Evolutionary conservation across 768 basidiomycete species (phyloP).

Genomic region (Coprinopsis cinerea): DNA sequence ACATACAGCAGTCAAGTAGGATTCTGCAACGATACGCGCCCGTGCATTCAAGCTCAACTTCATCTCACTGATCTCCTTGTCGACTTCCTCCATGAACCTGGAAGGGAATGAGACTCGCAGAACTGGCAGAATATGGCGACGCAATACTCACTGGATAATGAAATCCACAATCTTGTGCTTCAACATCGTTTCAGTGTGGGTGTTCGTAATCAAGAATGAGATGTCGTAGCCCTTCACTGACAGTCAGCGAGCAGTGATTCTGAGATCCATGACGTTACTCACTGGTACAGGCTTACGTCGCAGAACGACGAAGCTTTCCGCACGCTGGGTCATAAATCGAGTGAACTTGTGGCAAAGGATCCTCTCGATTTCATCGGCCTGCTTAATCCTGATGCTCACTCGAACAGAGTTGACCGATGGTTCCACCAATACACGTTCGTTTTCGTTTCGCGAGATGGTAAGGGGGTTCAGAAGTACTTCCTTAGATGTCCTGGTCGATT

Average conservation of each 20-base stretch:
- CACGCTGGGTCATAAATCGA: conserved; percentile 97
- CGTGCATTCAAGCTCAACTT: conserved; percentile 94
- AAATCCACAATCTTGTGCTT: conserved; percentile 99
- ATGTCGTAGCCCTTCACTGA: conserved; percentile 89
- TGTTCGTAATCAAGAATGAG: conserved; percentile 96
- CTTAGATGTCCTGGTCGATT: conserved; percentile 63
- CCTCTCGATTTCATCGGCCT: conserved; percentile 97
- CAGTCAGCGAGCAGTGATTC: not conserved
- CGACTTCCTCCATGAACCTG: conserved; percentile 98
- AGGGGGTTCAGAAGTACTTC: conserved; percentile 94
- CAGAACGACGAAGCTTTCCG: conserved; percentile 95
- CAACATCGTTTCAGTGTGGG: conserved; percentile 95
- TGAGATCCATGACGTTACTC: conserved; percentile 20
- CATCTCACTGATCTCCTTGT: conserved; percentile 99
- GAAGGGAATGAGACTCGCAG: not conserved
- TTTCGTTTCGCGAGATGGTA: conserved; percentile 93
- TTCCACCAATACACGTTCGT: conserved; percentile 95
- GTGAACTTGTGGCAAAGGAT: conserved; percentile 98
- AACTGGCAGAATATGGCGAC: not conserved
- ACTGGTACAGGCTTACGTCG: conserved; percentile 90
- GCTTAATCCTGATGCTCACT: conserved; percentile 97
- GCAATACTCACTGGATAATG: conserved; percentile 80
- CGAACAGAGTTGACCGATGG: conserved; percentile 96
- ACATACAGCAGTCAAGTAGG: conserved; percentile 86
- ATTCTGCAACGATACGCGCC: conserved; percentile 95